Evolutionary conservation across 164 flowering plant genomes (phyloP).

Genomic region (Berberis thunbergii): DNA sequence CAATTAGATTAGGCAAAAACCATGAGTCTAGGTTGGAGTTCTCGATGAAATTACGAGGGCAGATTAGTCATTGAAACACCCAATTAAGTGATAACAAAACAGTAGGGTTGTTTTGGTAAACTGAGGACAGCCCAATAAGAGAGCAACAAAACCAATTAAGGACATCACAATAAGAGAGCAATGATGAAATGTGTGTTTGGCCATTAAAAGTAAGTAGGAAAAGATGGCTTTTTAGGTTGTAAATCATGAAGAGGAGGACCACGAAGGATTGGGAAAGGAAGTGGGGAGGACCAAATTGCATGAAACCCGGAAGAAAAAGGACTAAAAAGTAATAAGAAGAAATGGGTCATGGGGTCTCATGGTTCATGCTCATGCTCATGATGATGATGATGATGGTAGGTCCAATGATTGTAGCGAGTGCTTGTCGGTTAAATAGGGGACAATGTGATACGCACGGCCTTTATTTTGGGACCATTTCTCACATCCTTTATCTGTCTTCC

Average conservation of each 20-base stretch:
- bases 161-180: constrained; percentile 7
- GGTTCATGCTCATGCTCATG: background rate
- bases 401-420: constrained; percentile 55
- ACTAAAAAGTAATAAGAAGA: background rate
- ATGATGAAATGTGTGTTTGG: constrained; percentile 1
- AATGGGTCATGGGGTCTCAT: no score
- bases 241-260: background rate
- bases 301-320: background rate
- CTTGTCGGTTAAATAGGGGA: constrained; percentile 39
- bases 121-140: background rate
- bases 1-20: no score
- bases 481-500: constrained; percentile 6
- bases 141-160: background rate
- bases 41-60: no score
- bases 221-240: no score
- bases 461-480: constrained; percentile 23
- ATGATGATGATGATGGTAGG: constrained; percentile 1
- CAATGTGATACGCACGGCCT: constrained; percentile 54
- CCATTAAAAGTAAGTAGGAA: background rate
- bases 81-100: background rate
- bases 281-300: constrained; percentile 1
- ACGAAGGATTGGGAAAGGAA: background rate
- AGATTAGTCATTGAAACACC: no score
- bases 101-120: background rate
- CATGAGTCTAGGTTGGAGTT: no score